Evolutionary conservation across 2,329 filamentous ascomycete genomes (phyloP), one percentile per base, ranked within the genome.

Genomic region (Pseudogymnoascus sp.): DNA sequence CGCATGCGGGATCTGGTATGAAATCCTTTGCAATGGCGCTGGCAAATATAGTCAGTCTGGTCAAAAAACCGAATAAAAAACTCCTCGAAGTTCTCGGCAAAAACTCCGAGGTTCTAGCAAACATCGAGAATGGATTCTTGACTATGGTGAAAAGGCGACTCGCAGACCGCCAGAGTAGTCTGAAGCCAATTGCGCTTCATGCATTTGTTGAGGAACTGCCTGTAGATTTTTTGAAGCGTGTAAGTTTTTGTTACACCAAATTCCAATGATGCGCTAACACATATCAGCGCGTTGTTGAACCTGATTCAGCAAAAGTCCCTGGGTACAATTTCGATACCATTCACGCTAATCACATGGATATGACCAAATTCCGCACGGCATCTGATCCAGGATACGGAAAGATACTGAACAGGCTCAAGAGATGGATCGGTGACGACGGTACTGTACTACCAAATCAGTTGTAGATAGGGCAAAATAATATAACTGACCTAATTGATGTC

Each of bases 151-250:
- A 30, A 2, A 16, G 22, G 14, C 41, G n/a, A 6, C 41, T 47
- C 3, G 20, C 1, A 50, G n/a, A 50, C 7, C 14, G 22, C 4
- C 64, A 60, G 2, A 58, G 69, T 32, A 61, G 7, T 1, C 60
- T 64, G 6, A 50, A 63, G 8, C 34, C 32, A 14, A 57, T 72
- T 7, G 64, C 72, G 35, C 64, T 74, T 14, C 68, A 67, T 8
- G 73, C 73, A 62, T 75, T 75, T 63, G 73, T 68, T 32, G 72
- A 75, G 65, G 71, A 74, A 62, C 64, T 74, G 11, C 69, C 70
- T 6, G 16, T 72, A 16, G 60, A 63, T 12, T 58, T 14, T 2
- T 34, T 69, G 38, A 68, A 68, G 7, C 60, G 59, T 39, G 62
- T 64, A 37, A n/a, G 54, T 59, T 20, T 11, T 14, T 38, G 20